Evolutionary conservation across 1,284 basidiomycete species (phyloP).

Genomic region (Amylostereum areolatum): DNA sequence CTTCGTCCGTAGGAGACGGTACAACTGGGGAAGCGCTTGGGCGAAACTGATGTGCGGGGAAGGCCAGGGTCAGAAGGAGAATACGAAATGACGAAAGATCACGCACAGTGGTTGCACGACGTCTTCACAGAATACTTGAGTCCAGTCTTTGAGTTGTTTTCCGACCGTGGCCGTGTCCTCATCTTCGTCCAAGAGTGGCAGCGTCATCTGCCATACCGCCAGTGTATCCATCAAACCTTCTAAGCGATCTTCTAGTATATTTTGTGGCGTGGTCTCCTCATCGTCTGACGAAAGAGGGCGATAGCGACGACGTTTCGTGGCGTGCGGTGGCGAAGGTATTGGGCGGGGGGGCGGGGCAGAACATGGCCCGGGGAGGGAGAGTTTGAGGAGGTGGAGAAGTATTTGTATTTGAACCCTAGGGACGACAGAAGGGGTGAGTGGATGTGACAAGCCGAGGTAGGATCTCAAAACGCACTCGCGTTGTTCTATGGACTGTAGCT

Average conservation of each 20-base stretch:
- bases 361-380: constrained; percentile 51
- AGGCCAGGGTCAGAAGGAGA: not conserved
- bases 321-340: constrained; percentile 5
- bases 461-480: constrained; percentile 49
- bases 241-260: constrained; percentile 41
- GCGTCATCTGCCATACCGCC: constrained; percentile 61
- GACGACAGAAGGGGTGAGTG: not conserved
- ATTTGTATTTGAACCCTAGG: constrained; percentile 68
- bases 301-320: constrained; percentile 9
- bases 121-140: constrained; percentile 61
- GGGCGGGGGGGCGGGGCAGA: constrained; percentile 17
- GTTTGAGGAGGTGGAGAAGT: constrained; percentile 55
- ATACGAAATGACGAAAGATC: not conserved
- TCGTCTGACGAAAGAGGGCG: constrained; percentile 11
- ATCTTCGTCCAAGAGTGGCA: constrained; percentile 28
- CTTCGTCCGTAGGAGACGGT: constrained; percentile 55
- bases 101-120: constrained; percentile 58
- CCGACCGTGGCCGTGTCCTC: constrained; percentile 20
- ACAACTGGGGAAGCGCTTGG: constrained; percentile 43
- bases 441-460: not conserved
- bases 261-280: constrained; percentile 5
- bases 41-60: constrained; percentile 44
- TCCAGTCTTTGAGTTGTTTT: constrained; percentile 50
- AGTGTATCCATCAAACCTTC: constrained; percentile 74
- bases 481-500: constrained; percentile 54